phyloP scores from a whole-genome alignment of 208 protist species.

The Crithidia acanthocephali region DNA sequence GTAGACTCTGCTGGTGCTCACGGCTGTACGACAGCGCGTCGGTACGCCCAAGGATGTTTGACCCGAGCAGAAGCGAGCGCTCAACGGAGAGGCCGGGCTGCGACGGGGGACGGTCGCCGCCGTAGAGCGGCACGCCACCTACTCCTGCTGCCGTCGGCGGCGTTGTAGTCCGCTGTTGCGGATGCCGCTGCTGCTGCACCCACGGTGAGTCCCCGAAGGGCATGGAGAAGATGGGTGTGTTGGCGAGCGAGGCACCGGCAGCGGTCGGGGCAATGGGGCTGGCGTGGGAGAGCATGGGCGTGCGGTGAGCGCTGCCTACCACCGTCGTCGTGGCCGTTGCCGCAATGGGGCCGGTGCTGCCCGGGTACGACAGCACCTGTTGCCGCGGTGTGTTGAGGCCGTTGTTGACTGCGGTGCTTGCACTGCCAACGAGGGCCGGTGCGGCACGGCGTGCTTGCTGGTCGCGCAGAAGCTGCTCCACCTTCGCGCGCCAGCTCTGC shows the following conservation, averaged over 20 bases:
- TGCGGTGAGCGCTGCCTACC: background rate
- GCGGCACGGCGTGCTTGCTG: conserved; percentile 6
- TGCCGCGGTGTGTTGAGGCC: conserved; percentile 28
- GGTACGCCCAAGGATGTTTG: background rate
- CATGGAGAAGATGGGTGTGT: conserved; percentile 14
- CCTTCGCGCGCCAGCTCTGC: conserved; percentile 24
- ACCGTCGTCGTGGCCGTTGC: background rate
- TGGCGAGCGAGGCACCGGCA: conserved; percentile 16
- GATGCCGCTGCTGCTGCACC: background rate
- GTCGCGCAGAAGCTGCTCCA: conserved; percentile 12
- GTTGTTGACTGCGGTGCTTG: background rate
- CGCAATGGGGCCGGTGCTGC: background rate
- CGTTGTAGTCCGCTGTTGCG: background rate
- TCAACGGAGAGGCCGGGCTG: background rate
- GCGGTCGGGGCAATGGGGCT: conserved; percentile 26
- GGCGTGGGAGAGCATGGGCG: conserved; percentile 19
- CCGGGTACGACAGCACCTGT: conserved; percentile 9
- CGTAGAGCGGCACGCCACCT: background rate
- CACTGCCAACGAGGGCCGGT: background rate
- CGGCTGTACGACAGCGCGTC: conserved; percentile 46
- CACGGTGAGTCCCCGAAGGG: conserved; percentile 24
- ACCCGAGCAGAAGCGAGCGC: background rate
- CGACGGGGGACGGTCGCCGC: background rate
- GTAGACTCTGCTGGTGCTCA: conserved; percentile 27
- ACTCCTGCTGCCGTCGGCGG: background rate